A percentile compares a stretch with the other conserved stretches of the same genome.
Evolutionary conservation across 352 stramenopile genomes (phyloP).

Genomic region (Phytophthora multivora): DNA sequence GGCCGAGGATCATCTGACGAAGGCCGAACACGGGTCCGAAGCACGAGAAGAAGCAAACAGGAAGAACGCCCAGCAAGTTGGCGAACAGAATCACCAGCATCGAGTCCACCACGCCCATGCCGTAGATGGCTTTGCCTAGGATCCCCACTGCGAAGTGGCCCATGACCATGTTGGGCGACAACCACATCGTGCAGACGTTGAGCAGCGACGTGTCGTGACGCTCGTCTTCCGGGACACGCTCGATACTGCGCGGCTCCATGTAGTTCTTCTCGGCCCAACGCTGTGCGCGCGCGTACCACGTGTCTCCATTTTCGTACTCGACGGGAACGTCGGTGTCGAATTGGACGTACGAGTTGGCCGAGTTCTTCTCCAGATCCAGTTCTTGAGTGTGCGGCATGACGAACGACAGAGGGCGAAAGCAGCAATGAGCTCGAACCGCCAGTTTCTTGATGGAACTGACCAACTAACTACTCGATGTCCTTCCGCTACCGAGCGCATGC

Average conservation of each 20-base stretch:
- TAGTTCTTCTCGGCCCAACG: conserved; percentile 35
- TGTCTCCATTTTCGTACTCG: conserved; percentile 31
- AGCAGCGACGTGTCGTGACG: conserved; percentile 21
- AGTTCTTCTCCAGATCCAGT: conserved; percentile 25
- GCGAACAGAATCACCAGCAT: conserved; percentile 33
- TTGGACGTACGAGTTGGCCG: conserved; percentile 29
- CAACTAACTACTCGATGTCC: neutral
- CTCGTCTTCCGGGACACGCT: conserved; percentile 29
- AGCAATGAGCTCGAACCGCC: conserved; percentile 6
- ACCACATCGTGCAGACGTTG: conserved; percentile 31
- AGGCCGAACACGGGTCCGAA: conserved; percentile 24
- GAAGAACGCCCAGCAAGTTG: conserved; percentile 21
- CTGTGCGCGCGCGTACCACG: conserved; percentile 28
- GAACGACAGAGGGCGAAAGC: conserved; percentile 1
- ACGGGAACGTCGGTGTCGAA: conserved; percentile 27
- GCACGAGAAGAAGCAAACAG: conserved; percentile 21
- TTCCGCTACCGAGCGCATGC: neutral
- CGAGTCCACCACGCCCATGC: conserved; percentile 22
- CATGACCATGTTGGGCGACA: conserved; percentile 36
- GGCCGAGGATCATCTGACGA: conserved; percentile 28
- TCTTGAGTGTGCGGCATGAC: conserved; percentile 25
- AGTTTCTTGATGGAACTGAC: neutral
- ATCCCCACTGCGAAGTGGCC: conserved; percentile 27
- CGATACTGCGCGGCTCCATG: conserved; percentile 34
- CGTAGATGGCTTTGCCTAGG: conserved; percentile 28